These are phyloP conservation scores for Eimeria sp. DNA, from an alignment of 169 alveolate genomes.

Conservation along the genomic window DNA sequence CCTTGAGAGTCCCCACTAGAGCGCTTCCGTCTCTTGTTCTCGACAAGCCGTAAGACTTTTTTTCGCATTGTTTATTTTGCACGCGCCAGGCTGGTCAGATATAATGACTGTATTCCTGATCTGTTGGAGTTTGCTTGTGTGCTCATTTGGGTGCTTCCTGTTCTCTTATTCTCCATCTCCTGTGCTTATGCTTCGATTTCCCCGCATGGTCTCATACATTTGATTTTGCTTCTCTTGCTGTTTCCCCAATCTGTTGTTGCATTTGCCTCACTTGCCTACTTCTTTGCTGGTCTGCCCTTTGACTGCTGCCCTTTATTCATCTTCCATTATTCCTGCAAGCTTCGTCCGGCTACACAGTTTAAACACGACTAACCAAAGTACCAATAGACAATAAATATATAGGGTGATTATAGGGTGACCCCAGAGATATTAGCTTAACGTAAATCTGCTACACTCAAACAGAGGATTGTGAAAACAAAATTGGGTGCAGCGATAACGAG, in stretches of 20 bases:
- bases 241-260: neutral
- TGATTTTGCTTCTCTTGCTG: neutral
- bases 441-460: neutral
- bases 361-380: neutral
- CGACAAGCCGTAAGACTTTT: constrained; percentile 30
- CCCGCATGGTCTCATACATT: neutral
- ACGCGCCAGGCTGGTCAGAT: neutral
- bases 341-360: neutral
- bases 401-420: too few species aligned
- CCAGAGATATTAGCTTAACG: neutral
- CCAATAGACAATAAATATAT: neutral
- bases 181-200: neutral
- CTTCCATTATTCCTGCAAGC: neutral
- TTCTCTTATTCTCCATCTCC: neutral
- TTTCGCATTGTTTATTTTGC: neutral
- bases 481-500: neutral
- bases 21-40: constrained; percentile 46
- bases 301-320: neutral
- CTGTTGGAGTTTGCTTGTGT: neutral
- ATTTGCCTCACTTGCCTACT: neutral
- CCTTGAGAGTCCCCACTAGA: constrained; percentile 39
- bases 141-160: neutral
- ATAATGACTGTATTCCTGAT: too few species aligned
- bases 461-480: neutral
- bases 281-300: neutral